phyloP scores from a whole-genome alignment of 331 rosid species.

The Telfairia occidentalis region DNA sequence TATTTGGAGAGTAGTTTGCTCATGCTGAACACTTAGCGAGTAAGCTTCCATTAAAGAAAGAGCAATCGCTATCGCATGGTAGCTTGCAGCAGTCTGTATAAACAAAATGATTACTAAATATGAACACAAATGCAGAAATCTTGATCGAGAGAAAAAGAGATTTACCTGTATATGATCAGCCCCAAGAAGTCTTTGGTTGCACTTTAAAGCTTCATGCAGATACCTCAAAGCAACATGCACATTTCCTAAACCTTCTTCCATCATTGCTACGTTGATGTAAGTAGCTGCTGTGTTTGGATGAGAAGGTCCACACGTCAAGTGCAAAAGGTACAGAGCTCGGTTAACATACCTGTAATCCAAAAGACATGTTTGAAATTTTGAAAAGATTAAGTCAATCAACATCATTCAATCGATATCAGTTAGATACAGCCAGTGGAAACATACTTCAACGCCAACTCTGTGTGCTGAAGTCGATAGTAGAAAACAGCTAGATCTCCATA shows the following conservation, averaged over 20 bases:
- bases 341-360: constrained; percentile 64
- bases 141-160: constrained; percentile 21
- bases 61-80: constrained; percentile 98
- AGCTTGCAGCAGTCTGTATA: constrained; percentile 96
- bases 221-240: constrained; percentile 94
- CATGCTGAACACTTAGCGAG: constrained; percentile 89
- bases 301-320: constrained; percentile 93
- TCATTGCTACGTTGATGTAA: constrained; percentile 95
- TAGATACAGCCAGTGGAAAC: constrained; percentile 10
- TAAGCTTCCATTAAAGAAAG: constrained; percentile 99
- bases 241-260: constrained; percentile 99
- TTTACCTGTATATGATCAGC: constrained; percentile 93
- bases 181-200: constrained; percentile 91
- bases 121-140: background rate
- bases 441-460: constrained; percentile 93
- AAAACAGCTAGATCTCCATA: constrained; percentile 98
- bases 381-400: background rate
- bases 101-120: background rate
- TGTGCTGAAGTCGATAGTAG: constrained; percentile 96
- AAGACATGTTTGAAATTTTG: background rate
- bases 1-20: constrained; percentile 92
- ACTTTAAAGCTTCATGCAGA: constrained; percentile 94
- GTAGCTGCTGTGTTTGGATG: constrained; percentile 99
- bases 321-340: constrained; percentile 91
- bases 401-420: background rate